These are phyloP conservation scores for Fusarium falciforme DNA, from an alignment of 2,329 filamentous ascomycete genomes.

Conservation along the genomic window DNA sequence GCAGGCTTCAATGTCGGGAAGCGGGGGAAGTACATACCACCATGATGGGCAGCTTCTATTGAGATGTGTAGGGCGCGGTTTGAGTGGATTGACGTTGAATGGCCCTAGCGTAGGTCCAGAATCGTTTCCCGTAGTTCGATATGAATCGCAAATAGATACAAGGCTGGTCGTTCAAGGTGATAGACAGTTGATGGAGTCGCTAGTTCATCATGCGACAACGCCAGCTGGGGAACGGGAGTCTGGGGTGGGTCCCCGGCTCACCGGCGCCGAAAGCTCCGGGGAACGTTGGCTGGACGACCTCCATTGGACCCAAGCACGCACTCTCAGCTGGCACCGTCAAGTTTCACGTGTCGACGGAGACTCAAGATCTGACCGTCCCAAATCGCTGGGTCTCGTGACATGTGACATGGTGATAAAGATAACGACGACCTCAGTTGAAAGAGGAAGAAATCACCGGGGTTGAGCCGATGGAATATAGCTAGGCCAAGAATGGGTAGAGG, in stretches of 20 bases:
- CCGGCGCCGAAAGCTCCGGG: conserved; percentile 41
- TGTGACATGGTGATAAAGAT: conserved; percentile 8
- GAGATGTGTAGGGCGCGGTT: neutral
- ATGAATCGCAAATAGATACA: neutral
- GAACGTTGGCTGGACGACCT: conserved; percentile 7
- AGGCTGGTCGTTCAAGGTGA: conserved; percentile 20
- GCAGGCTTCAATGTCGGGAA: neutral
- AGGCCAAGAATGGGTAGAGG: conserved; percentile 26
- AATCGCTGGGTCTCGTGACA: conserved; percentile 9
- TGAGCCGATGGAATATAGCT: conserved; percentile 13
- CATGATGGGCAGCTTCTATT: conserved; percentile 42
- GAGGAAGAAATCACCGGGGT: conserved; percentile 19
- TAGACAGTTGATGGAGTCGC: conserved; percentile 35
- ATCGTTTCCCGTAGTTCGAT: neutral
- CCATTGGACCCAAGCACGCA: neutral
- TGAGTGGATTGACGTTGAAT: conserved; percentile 1
- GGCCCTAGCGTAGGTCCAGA: neutral
- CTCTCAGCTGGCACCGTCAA: neutral
- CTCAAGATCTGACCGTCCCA: neutral
- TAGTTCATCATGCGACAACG: conserved; percentile 42
- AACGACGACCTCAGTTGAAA: neutral
- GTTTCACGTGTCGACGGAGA: conserved; percentile 32
- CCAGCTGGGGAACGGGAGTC: conserved; percentile 25
- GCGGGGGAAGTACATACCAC: conserved; percentile 46
- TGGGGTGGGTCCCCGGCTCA: conserved; percentile 33